Evolutionary conservation across 129 eudicot species (phyloP).

Genomic region (Lactuca sativa): DNA sequence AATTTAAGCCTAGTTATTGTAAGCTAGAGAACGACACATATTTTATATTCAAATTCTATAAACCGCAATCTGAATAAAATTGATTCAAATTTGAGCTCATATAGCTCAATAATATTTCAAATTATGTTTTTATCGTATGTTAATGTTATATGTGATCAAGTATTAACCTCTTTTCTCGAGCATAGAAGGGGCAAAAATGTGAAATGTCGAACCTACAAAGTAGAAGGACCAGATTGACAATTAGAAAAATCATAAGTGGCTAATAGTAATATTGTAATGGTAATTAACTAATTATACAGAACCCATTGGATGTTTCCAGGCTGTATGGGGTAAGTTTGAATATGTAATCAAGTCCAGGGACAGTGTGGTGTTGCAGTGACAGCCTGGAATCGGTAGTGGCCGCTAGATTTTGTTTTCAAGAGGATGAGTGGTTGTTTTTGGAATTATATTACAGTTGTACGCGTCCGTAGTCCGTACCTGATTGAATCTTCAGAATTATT

Average conservation of each 20-base stretch:
- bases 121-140: too few species aligned
- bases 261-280: not conserved
- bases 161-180: not conserved
- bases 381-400: slow-evolving; percentile 17
- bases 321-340: not conserved
- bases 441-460: slow-evolving; percentile 4
- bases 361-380: slow-evolving; percentile 17
- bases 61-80: too few species aligned
- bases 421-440: not conserved
- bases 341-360: slow-evolving; percentile 7
- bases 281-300: not conserved
- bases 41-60: too few species aligned
- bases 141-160: too few species aligned
- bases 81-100: too few species aligned
- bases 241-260: not conserved
- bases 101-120: too few species aligned
- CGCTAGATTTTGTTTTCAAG: slow-evolving; percentile 9
- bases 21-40: too few species aligned
- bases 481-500: slow-evolving; percentile 7
- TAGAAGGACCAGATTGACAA: not conserved
- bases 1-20: too few species aligned
- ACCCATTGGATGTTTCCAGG: not conserved
- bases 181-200: not conserved
- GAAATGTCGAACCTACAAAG: not conserved
- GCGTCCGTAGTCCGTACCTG: slow-evolving; percentile 3